These are phyloP conservation scores for Penicillium cosmopolitanum DNA, from an alignment of 495 filamentous ascomycete species.

Conservation along the genomic window DNA sequence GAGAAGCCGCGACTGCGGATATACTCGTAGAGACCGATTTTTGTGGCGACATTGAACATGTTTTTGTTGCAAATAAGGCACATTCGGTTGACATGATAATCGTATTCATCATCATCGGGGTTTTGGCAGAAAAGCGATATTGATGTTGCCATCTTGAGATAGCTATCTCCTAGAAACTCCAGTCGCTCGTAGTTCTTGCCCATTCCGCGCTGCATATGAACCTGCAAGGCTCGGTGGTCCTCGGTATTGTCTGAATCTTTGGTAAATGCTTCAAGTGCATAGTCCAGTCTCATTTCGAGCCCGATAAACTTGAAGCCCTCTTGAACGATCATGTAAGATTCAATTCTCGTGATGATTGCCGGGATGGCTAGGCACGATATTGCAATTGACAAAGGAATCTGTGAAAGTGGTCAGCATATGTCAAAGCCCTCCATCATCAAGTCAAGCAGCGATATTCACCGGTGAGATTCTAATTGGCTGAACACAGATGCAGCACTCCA, in stretches of 20 bases:
- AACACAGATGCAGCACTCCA: constrained; percentile 25
- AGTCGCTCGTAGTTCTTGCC: constrained; percentile 95
- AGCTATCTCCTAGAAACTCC: constrained; percentile 92
- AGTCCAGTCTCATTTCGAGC: constrained; percentile 61
- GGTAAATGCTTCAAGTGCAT: constrained; percentile 88
- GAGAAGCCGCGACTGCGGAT: constrained; percentile 84
- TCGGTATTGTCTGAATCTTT: constrained; percentile 93
- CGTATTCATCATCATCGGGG: constrained; percentile 79
- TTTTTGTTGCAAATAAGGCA: constrained; percentile 90
- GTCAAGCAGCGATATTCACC: constrained; percentile 51
- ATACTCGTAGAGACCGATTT: constrained; percentile 69
- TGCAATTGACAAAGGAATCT: constrained; percentile 68
- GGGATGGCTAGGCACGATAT: constrained; percentile 75
- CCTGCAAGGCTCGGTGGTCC: constrained; percentile 68
- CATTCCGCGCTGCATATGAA: constrained; percentile 87
- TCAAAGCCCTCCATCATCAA: neutral
- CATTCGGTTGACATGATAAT: constrained; percentile 92
- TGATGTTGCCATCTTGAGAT: constrained; percentile 94
- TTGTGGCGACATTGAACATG: constrained; percentile 73
- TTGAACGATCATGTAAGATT: constrained; percentile 78
- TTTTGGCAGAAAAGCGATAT: constrained; percentile 77
- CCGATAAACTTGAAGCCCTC: constrained; percentile 68
- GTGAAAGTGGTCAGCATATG: neutral
- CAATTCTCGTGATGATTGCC: constrained; percentile 79
- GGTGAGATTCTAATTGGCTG: constrained; percentile 72